Evolutionary conservation across 2,329 filamentous ascomycete genomes (phyloP), one percentile per base, ranked within the genome.

Genomic region (Thermothelomyces thermophilus): DNA sequence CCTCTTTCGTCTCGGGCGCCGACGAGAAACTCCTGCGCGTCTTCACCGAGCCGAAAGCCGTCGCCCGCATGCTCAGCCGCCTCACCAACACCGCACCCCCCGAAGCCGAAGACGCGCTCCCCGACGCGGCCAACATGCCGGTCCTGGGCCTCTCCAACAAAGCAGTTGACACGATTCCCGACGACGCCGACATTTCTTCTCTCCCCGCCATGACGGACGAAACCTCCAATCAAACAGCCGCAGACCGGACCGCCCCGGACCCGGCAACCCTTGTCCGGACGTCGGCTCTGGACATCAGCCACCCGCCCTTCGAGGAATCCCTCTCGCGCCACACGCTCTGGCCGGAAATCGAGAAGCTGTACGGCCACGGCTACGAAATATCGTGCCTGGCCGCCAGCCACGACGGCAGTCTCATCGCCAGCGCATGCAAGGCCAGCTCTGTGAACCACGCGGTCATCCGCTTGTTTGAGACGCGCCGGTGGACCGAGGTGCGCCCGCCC

Each of bases 11-110:
- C 19, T 95, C 90, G 2, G 93, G 93, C 6, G 93, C 93, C 3
- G 93, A 98, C 58, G 93, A 98, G 72, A 98, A 98, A 69, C 80
- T 98, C n/a, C 80, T 98, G 66, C 85, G 93, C 20, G 91, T 98
- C 2, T 98, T 98, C 67, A 84, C 86, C 62, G 84, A 95, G 68
- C 93, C 93, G 5, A 86, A 82, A 63, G 85, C 86, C 5, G 87
- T 95, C 9, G 90, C 90, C 0, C 74, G 77, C 16, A 76, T 97
- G 58, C 76, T 96, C 2, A 69, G 76, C 51, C 77, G 73, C 8
- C 75, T 95, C 2, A 84, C 83, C 55, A 82, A 78, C 5, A 81
- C 89, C 51, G 66, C 41, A 10, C 56, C 45, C 17, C 62, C 68
- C 2, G 67, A 72, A 31, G 62, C 70, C 14, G 39, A 42, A 24